Evolutionary conservation across 2,329 filamentous ascomycete genomes (phyloP).

Genomic region (Ascochyta lentis): DNA sequence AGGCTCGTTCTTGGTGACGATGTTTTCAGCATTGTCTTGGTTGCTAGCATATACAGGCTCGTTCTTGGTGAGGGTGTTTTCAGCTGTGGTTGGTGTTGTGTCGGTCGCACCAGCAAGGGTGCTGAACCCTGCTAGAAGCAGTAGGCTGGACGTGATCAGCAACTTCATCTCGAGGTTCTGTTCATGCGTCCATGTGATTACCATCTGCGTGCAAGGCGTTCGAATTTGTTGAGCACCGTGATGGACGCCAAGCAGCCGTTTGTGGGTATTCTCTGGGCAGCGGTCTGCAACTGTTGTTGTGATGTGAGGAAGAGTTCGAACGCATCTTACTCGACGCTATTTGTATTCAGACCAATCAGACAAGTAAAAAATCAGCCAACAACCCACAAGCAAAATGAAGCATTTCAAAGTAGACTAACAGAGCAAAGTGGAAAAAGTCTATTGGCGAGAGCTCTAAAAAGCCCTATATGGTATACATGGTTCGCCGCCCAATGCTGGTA

Average conservation of each 20-base stretch:
- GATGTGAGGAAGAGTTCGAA: no score
- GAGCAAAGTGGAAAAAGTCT: no score
- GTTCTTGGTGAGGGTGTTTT: background rate
- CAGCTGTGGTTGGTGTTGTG: background rate
- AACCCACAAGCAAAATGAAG: no score
- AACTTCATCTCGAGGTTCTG: background rate
- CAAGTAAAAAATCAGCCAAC: no score
- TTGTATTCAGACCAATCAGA: no score
- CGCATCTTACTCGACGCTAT: no score
- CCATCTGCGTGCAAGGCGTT: background rate
- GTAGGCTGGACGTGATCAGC: background rate
- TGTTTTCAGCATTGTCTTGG: background rate
- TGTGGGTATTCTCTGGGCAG: conserved; percentile 1
- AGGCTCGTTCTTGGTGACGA: background rate
- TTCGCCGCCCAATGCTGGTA: conserved; percentile 17
- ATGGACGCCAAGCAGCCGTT: conserved; percentile 27
- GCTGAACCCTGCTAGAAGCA: background rate
- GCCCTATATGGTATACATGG: conserved; percentile 6
- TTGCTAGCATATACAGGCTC: background rate
- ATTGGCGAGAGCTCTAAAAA: conserved; percentile 9
- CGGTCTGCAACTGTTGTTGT: no score
- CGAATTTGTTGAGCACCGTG: conserved; percentile 27
- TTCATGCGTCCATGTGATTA: no score
- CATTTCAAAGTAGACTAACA: no score
- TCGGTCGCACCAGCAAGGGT: background rate